A percentile compares a stretch with the other conserved stretches of the same genome.
phyloP scores from a whole-genome alignment of 139 green algal genomes.

The Pleodorina starrii region DNA sequence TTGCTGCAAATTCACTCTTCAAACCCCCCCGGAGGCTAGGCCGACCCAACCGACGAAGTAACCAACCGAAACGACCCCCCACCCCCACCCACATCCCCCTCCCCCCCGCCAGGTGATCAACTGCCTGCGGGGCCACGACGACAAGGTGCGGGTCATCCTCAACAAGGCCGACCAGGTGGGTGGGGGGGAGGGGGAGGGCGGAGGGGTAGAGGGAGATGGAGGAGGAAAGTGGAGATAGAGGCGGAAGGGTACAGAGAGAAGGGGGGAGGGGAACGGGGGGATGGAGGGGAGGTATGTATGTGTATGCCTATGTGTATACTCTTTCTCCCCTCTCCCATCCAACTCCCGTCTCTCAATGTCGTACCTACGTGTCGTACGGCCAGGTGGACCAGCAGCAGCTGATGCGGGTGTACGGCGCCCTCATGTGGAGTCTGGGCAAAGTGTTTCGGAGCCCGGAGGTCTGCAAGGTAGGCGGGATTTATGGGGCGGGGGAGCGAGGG shows the following conservation, averaged over 20 bases:
- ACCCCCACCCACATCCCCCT: no score
- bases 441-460: constrained; percentile 95
- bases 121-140: constrained; percentile 88
- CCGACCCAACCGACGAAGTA: no score
- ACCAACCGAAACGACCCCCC: not conserved
- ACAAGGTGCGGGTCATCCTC: constrained; percentile 97
- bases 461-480: constrained; percentile 58
- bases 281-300: not conserved
- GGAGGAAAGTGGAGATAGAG: not conserved
- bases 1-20: no score
- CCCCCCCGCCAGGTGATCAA: constrained; percentile 81
- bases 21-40: no score
- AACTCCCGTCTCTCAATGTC: not conserved
- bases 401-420: constrained; percentile 98
- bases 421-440: constrained; percentile 99
- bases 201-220: not conserved
- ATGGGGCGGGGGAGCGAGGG: not conserved
- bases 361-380: no score
- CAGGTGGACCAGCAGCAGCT: constrained; percentile 93
- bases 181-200: constrained; percentile 67
- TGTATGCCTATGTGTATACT: no score
- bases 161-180: constrained; percentile 94
- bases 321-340: not conserved
- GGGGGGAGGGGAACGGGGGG: not conserved
- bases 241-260: not conserved